phyloP scores from a whole-genome alignment of 352 stramenopile species.

The Lagenidium giganteum region DNA sequence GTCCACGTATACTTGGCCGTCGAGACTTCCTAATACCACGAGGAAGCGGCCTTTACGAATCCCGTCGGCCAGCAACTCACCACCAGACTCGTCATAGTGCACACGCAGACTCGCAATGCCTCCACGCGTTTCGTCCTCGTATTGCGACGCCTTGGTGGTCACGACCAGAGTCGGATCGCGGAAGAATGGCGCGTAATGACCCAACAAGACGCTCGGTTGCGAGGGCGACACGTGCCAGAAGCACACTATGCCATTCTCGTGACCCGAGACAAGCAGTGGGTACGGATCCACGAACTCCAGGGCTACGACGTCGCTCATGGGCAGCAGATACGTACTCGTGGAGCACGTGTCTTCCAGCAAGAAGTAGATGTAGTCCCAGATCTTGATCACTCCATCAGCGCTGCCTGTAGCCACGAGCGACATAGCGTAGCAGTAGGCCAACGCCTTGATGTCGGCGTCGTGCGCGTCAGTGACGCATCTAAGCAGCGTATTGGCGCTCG shows the following conservation, averaged over 20 bases:
- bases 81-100: constrained; percentile 60
- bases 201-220: constrained; percentile 25
- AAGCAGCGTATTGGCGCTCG: constrained; percentile 43
- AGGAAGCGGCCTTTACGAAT: constrained; percentile 47
- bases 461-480: constrained; percentile 66
- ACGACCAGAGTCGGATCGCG: constrained; percentile 5
- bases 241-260: constrained; percentile 66
- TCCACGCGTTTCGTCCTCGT: constrained; percentile 8
- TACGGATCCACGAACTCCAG: constrained; percentile 76
- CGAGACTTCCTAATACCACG: constrained; percentile 27
- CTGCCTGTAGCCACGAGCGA: constrained; percentile 57
- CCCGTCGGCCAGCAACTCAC: constrained; percentile 37
- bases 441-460: constrained; percentile 70
- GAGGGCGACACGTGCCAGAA: constrained; percentile 50
- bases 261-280: constrained; percentile 55
- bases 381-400: constrained; percentile 60
- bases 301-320: constrained; percentile 43
- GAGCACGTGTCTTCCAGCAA: constrained; percentile 59
- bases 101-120: constrained; percentile 42
- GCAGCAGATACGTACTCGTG: constrained; percentile 1
- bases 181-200: constrained; percentile 14
- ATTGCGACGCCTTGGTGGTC: neutral
- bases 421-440: constrained; percentile 71
- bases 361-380: constrained; percentile 87
- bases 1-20: constrained; percentile 41